Percentiles rank a stretch among this genome's conserved stretches.
Evolutionary conservation across 2,329 filamentous ascomycete species (phyloP).

Genomic region (Pseudohalonectria lignicola): DNA sequence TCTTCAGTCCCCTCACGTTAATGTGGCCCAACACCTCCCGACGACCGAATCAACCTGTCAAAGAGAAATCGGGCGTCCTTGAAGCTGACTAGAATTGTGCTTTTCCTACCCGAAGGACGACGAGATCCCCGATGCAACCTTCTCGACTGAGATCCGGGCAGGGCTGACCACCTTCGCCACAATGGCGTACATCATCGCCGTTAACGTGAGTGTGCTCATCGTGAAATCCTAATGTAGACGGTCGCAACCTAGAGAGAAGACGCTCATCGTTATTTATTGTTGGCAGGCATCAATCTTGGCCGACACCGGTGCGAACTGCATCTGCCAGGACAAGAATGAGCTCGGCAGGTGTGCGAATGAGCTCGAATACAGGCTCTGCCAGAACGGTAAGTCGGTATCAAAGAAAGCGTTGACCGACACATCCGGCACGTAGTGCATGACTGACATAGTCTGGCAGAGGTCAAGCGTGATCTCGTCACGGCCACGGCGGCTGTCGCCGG

Average conservation of each 20-base stretch:
- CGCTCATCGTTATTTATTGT: not conserved
- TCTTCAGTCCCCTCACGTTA: not conserved
- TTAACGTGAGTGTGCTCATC: conserved; percentile 36
- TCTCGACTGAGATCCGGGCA: conserved; percentile 68
- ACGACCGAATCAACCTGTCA: no score
- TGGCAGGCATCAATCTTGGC: conserved; percentile 60
- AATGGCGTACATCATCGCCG: conserved; percentile 79
- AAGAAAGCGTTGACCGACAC: not conserved
- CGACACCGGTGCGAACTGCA: conserved; percentile 67
- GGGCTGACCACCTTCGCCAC: conserved; percentile 71
- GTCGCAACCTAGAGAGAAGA: no score
- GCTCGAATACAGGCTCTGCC: conserved; percentile 1
- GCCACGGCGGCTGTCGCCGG: conserved; percentile 74
- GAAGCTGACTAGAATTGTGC: not conserved
- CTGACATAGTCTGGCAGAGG: conserved; percentile 22
- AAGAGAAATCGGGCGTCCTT: not conserved
- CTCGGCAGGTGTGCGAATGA: conserved; percentile 33
- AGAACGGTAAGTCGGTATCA: not conserved
- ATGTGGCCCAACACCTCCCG: no score
- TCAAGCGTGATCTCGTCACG: conserved; percentile 71
- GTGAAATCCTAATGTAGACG: no score
- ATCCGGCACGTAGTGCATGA: conserved; percentile 1
- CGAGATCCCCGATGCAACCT: conserved; percentile 56
- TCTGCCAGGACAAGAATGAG: conserved; percentile 39
- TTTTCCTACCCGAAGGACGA: no score